Base-by-base conservation (phyloP, 768 basidiomycete genomes). In the Rhizopogon roseolus region DNA sequence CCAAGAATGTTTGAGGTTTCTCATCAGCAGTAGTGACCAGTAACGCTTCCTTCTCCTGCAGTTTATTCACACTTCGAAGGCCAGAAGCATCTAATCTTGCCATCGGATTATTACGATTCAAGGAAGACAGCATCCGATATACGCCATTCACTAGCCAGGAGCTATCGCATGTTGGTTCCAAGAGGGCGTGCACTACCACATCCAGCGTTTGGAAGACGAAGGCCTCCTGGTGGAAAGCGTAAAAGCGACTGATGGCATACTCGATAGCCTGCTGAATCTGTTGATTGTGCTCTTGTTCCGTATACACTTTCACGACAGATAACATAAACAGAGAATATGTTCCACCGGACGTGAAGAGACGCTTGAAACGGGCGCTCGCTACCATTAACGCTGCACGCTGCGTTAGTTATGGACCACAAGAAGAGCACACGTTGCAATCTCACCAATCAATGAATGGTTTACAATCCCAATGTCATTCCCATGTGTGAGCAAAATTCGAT, bases 271-370 rank as follows among this genome's bases (percentile, higher is more conserved):
- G 66, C 46, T 78, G 77, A 44, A 92, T 86, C 5, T 81, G 81
- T 1, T 67, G 62, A 60, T 87, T 78, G 3, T 64, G 60, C 32
- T 82, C 78, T 2, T 80, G 74, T 61, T 89, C 85, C 8, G 80
- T 73, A 63, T 89, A 92, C 22, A 83, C 75, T 61, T 88, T 88
- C 61, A 88, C 66, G 11, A 92, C 69, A 3, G 78, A 77, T 0
- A 87, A 84, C 77, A 92, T 85, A 67, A 90, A 89, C 27, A 91
- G 74, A 3, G 78, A 79, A 64, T 88, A 92, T 25, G 84, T 87
- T 29, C 81, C 81, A 14, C 84, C 83, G 2, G 85, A 81, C 6
- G 81, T 81, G 65, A 91, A 88, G 17, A 92, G 66, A n/a, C 89
- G 81, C 29, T 81, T 77, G 62, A 90, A 92, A 16, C 89, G 81